Conservation (phyloP, 257 asterid genomes). For the Paraleonurus japonicus region DNA sequence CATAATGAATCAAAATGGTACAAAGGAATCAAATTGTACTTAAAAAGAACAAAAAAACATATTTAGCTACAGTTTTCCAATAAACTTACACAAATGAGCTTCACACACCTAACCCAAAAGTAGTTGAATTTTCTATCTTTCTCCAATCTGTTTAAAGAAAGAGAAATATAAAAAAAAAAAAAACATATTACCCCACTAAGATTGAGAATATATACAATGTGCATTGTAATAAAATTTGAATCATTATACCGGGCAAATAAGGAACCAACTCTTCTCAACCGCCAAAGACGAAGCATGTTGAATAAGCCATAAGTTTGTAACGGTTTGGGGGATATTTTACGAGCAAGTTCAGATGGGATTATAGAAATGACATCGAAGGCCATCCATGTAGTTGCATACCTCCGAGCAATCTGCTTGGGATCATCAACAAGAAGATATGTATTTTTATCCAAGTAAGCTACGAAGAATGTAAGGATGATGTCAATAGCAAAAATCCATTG, state of each 20-base stretch:
- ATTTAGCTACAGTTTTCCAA: background rate
- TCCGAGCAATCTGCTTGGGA: slow-evolving; percentile 56
- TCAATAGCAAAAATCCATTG: slow-evolving; percentile 78
- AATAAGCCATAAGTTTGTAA: slow-evolving; percentile 60
- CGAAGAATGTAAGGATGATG: slow-evolving; percentile 79
- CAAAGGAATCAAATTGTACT: too few relatives aligned
- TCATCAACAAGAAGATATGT: slow-evolving; percentile 71
- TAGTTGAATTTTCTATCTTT: slow-evolving; percentile 86
- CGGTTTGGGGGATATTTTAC: slow-evolving; percentile 51
- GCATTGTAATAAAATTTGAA: background rate
- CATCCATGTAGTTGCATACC: slow-evolving; percentile 59
- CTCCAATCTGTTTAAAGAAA: slow-evolving; percentile 64
- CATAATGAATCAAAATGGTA: too few relatives aligned
- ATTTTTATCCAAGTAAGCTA: slow-evolving; percentile 66
- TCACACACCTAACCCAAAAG: slow-evolving; percentile 85
- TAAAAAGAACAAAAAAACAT: background rate
- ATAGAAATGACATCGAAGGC: slow-evolving; percentile 66
- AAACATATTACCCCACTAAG: background rate
- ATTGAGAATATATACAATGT: background rate
- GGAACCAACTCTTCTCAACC: slow-evolving; percentile 84
- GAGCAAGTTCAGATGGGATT: slow-evolving; percentile 78
- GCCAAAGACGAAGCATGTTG: slow-evolving; percentile 95
- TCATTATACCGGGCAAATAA: slow-evolving; percentile 63
- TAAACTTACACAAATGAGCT: slow-evolving; percentile 80
- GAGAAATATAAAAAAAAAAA: background rate